These are phyloP conservation scores for Talaromyces adpressus DNA, from an alignment of 495 filamentous ascomycete species.

Conservation along the genomic window DNA sequence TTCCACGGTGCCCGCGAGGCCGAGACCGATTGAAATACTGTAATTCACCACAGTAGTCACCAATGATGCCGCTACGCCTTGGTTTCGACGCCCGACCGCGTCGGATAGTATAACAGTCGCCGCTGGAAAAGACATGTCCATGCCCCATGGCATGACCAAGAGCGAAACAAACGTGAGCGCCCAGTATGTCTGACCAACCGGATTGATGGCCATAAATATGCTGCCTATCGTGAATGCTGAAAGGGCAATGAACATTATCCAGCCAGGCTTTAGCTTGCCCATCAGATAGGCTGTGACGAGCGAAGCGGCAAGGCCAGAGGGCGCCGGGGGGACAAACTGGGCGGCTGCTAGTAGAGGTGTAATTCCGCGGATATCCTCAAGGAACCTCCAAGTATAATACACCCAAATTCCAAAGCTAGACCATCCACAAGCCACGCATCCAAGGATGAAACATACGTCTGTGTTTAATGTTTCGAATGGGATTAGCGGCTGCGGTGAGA, in stretches of 20 bases:
- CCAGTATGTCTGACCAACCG: constrained; percentile 52
- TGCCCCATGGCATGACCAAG: constrained; percentile 52
- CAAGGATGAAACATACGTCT: constrained; percentile 47
- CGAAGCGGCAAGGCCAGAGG: constrained; percentile 43
- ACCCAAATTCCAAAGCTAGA: constrained; percentile 54
- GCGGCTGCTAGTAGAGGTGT: constrained; percentile 42
- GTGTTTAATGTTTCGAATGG: constrained; percentile 42
- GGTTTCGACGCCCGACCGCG: constrained; percentile 48
- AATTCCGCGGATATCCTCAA: constrained; percentile 39
- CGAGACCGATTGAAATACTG: constrained; percentile 51
- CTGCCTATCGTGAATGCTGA: constrained; percentile 37
- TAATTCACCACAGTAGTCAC: constrained; percentile 58
- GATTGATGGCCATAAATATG: constrained; percentile 38
- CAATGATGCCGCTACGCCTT: constrained; percentile 54
- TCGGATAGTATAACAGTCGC: constrained; percentile 53
- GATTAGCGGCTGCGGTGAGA: constrained; percentile 44
- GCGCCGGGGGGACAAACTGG: constrained; percentile 33
- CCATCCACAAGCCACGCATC: constrained; percentile 51
- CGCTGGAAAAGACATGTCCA: constrained; percentile 58
- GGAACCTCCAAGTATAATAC: constrained; percentile 51
- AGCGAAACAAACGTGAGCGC: constrained; percentile 48
- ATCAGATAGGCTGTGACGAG: constrained; percentile 42
- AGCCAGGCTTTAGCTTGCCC: constrained; percentile 29
- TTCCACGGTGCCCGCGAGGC: constrained; percentile 56
- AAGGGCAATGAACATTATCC: constrained; percentile 46